Base-by-base conservation (phyloP, 1,284 basidiomycete species). In the Phellopilus nigrolimitatus region DNA sequence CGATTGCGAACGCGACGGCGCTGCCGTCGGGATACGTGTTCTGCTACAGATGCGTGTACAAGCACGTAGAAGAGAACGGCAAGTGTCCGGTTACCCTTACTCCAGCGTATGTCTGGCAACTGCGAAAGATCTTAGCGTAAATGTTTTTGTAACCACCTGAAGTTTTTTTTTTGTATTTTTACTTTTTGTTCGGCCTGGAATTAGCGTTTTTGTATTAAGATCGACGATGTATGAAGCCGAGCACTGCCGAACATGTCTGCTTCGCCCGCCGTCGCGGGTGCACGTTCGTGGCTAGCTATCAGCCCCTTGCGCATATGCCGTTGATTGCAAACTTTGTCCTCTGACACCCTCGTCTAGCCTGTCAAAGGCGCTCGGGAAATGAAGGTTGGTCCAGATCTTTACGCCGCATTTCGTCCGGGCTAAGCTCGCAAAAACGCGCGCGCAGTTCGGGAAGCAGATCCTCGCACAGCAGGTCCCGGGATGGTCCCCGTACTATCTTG, bases 391-490 rank as follows among this genome's bases (percentile, higher is more conserved):
- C 48, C 22, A 49, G 46, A 36, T 41, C 39, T 31, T 45, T 52
- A 17, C 37, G n/a, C 47, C 37, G n/a, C 30, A 47, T 24, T 53
- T 28, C 5, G 3, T 36, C 5, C 9, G 15, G 19, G 17, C 12
- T 36, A 1, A 19, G 15, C 39, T 49, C 53, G 57, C 57, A 60
- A 45, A 61, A 47, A 36, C 42, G 15, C 9, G 27, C 39, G 43
- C 59, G 45, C 53, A 99, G 95, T 99, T 99, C 69, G 97, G 97
- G 62, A 99, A 99, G 74, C 90, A 94, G 61, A 94, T 99, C 60
- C 93, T 95, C 69, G 86, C 90, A 30, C 90, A 95, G 69, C 94
- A 97, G 72, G 86, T 98, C 52, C 94, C 97, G 48, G 95, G 95
- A 72, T 99, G 97, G 97, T 91, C 91, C 19, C 70, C 79, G 25